A percentile compares a stretch with the other conserved stretches of the same genome.
These are phyloP conservation scores for Fusarium neocosmosporiellum DNA, from an alignment of 2,329 filamentous ascomycete genomes.

Conservation along the genomic window DNA sequence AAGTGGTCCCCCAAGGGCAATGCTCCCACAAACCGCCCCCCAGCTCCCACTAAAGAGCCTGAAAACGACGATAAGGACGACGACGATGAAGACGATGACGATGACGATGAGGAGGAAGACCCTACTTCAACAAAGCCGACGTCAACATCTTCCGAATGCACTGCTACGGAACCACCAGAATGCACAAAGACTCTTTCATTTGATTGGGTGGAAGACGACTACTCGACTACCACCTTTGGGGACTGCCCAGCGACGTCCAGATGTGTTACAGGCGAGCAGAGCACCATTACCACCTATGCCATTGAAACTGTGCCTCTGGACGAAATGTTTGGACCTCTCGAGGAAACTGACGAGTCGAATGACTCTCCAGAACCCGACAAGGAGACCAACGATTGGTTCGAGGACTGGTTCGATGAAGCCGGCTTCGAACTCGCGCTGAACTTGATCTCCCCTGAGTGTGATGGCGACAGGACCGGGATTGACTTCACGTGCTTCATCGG, in stretches of 20 bases:
- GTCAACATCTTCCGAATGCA: background rate
- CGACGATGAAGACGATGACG: background rate
- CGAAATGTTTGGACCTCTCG: background rate
- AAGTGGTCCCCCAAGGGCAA: background rate
- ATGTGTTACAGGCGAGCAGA: background rate
- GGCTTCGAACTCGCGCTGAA: background rate
- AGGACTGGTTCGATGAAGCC: background rate
- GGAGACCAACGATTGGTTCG: background rate
- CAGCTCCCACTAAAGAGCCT: background rate
- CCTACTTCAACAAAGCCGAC: background rate
- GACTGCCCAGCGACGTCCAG: background rate
- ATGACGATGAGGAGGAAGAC: background rate
- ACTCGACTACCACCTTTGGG: background rate
- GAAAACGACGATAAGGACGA: background rate
- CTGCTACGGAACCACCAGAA: background rate
- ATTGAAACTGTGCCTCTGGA: background rate
- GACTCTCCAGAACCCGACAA: background rate
- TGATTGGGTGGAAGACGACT: background rate
- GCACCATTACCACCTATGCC: background rate
- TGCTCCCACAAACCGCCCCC: background rate
- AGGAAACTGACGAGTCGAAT: background rate
- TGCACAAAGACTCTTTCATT: background rate
- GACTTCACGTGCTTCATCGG: background rate
- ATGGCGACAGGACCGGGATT: background rate
- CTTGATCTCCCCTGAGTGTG: background rate